Conservation (phyloP, 2,329 filamentous ascomycete species). For the Ceratocystis harringtonii region DNA sequence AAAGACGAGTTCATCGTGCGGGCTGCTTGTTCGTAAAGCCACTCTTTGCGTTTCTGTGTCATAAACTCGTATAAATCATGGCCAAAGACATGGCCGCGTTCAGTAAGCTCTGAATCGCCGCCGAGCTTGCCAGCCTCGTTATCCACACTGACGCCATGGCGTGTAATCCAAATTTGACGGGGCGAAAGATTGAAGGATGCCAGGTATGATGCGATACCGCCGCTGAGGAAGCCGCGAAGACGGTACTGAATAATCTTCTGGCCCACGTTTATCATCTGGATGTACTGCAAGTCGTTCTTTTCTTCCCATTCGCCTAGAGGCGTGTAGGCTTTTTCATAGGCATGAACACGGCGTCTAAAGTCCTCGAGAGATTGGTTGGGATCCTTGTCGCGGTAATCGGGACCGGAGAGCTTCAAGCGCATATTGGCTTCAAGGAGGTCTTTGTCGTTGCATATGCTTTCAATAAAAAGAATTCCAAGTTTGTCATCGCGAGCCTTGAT, state of each 20-base stretch:
- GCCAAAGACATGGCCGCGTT: conserved; percentile 66
- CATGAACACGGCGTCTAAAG: conserved; percentile 80
- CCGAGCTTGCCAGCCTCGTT: conserved; percentile 81
- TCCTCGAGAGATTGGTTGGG: conserved; percentile 70
- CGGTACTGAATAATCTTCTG: conserved; percentile 85
- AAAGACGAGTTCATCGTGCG: conserved; percentile 65
- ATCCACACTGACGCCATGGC: conserved; percentile 82
- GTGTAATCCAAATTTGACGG: conserved; percentile 93
- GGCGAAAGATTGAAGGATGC: conserved; percentile 94
- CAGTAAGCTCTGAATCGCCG: conserved; percentile 72
- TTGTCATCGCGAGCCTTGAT: conserved; percentile 73
- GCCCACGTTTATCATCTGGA: conserved; percentile 95
- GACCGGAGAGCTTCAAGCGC: conserved; percentile 87
- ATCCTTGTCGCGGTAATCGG: conserved; percentile 91
- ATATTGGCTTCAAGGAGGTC: conserved; percentile 86
- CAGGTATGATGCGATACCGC: conserved; percentile 84
- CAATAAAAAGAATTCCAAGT: conserved; percentile 84
- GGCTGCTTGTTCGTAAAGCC: conserved; percentile 69
- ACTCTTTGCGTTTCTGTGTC: conserved; percentile 60
- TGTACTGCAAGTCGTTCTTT: conserved; percentile 78
- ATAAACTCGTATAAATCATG: conserved; percentile 71
- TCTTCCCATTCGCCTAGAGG: conserved; percentile 86
- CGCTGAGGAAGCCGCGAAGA: conserved; percentile 79
- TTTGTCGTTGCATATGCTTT: conserved; percentile 80
- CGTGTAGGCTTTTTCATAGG: conserved; percentile 89